A percentile compares a stretch with the other conserved stretches of the same genome.
Evolutionary conservation across 768 basidiomycete species (phyloP).

Genomic region (Hydnum rufescens): DNA sequence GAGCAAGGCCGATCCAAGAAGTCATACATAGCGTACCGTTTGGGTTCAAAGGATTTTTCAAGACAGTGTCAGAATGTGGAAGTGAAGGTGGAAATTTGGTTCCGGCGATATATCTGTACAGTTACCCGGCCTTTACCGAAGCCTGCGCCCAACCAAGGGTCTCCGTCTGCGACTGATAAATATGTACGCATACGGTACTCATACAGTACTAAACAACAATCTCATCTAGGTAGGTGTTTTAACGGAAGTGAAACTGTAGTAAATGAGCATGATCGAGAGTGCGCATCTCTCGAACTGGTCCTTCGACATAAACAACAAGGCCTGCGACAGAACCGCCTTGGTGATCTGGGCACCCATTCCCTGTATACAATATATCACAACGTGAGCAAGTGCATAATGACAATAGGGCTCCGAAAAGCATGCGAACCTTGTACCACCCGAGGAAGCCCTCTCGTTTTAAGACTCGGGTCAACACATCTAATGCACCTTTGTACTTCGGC

Average conservation of each 20-base stretch:
- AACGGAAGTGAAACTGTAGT: background rate
- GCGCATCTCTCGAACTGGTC: constrained; percentile 91
- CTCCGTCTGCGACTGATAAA: no score
- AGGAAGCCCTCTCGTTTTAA: constrained; percentile 55
- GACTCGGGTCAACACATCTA: constrained; percentile 54
- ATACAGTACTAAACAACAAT: no score
- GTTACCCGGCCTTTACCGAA: background rate
- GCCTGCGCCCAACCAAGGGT: no score
- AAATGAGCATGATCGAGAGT: constrained; percentile 42
- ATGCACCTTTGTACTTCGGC: constrained; percentile 43
- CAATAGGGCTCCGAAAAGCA: background rate
- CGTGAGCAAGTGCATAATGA: background rate
- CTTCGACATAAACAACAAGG: constrained; percentile 90
- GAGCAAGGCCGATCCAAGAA: background rate
- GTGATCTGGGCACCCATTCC: constrained; percentile 93
- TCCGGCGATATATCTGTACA: background rate
- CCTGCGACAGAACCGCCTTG: constrained; percentile 91
- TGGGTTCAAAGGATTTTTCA: constrained; percentile 92
- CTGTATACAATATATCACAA: constrained; percentile 20
- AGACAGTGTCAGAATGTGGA: constrained; percentile 29
- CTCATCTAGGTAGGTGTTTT: no score
- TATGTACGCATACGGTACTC: no score
- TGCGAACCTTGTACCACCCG: constrained; percentile 89
- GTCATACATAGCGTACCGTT: constrained; percentile 11
- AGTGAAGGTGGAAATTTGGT: background rate